phyloP scores from a whole-genome alignment of 2,329 filamentous ascomycete genomes.

The Berkeleyomyces rouxiae region DNA sequence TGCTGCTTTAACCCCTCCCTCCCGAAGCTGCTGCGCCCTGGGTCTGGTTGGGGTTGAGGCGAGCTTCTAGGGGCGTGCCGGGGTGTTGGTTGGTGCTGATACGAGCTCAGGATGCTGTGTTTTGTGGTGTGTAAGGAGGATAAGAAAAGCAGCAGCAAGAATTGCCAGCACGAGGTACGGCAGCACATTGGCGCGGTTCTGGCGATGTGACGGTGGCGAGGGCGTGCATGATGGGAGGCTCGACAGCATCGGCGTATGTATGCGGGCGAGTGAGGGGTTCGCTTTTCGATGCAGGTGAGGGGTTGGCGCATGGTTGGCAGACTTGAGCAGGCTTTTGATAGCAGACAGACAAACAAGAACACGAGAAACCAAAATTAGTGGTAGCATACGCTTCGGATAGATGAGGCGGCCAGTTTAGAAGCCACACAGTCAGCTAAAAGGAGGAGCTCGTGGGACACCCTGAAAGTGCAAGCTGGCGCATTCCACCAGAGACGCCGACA shows the following conservation, averaged over 20 bases:
- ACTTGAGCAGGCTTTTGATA: neutral
- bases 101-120: too few relatives aligned
- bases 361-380: neutral
- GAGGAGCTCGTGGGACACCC: neutral
- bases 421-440: neutral
- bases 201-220: neutral
- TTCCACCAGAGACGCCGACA: neutral
- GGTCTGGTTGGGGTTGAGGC: neutral
- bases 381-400: neutral
- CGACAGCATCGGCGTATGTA: neutral
- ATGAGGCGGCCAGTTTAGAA: neutral
- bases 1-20: neutral
- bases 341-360: neutral
- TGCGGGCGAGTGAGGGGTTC: neutral
- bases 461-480: neutral
- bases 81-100: too few relatives aligned
- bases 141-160: too few relatives aligned
- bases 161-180: too few relatives aligned
- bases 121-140: too few relatives aligned
- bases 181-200: neutral
- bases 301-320: constrained; percentile 2
- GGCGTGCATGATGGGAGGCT: neutral
- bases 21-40: neutral
- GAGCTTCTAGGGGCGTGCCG: too few relatives aligned
- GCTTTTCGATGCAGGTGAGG: constrained; percentile 1